A percentile compares a stretch with the other conserved stretches of the same genome.
Conservation (phyloP, 176 grass and related monocot species). For the Tillandsia leiboldiana region DNA sequence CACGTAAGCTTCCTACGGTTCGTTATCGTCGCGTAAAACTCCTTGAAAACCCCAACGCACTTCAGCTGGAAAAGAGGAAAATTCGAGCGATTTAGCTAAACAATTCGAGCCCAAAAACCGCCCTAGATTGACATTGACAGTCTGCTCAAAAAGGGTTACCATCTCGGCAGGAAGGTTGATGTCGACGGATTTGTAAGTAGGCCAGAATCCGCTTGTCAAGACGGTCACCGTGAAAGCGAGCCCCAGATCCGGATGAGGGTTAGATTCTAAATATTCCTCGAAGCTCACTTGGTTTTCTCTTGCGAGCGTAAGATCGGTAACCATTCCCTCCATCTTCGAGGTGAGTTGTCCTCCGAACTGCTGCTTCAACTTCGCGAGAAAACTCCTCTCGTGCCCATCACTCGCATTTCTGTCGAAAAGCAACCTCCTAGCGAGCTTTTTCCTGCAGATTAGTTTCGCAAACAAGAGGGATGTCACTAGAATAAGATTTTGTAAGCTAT, state of each 20-base stretch:
- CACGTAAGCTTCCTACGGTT: slow-evolving; percentile 95
- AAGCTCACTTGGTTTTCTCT: slow-evolving; percentile 77
- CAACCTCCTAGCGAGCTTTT: slow-evolving; percentile 94
- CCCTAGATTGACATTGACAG: slow-evolving; percentile 2
- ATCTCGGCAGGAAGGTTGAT: slow-evolving; percentile 96
- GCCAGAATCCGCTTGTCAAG: slow-evolving; percentile 95
- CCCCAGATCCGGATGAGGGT: slow-evolving; percentile 46
- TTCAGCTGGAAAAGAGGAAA: slow-evolving; percentile 48
- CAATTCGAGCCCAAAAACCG: neutral
- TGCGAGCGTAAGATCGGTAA: slow-evolving; percentile 73
- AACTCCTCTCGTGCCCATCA: slow-evolving; percentile 94
- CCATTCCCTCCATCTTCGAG: slow-evolving; percentile 96
- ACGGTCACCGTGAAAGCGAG: slow-evolving; percentile 81
- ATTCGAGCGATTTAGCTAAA: neutral
- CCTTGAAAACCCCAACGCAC: slow-evolving; percentile 86
- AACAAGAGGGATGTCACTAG: too few species aligned
- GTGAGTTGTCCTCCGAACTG: slow-evolving; percentile 90
- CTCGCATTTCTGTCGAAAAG: slow-evolving; percentile 94
- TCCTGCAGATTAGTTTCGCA: slow-evolving; percentile 42
- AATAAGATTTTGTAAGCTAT: too few species aligned
- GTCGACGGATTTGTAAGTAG: slow-evolving; percentile 91
- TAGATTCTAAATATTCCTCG: slow-evolving; percentile 54
- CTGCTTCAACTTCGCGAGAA: slow-evolving; percentile 91
- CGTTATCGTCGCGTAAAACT: slow-evolving; percentile 83
- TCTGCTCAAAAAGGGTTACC: slow-evolving; percentile 26